Evolutionary conservation across 768 basidiomycete genomes (phyloP), one percentile per base, ranked within the genome.

Genomic region (Tulasnella sp.): DNA sequence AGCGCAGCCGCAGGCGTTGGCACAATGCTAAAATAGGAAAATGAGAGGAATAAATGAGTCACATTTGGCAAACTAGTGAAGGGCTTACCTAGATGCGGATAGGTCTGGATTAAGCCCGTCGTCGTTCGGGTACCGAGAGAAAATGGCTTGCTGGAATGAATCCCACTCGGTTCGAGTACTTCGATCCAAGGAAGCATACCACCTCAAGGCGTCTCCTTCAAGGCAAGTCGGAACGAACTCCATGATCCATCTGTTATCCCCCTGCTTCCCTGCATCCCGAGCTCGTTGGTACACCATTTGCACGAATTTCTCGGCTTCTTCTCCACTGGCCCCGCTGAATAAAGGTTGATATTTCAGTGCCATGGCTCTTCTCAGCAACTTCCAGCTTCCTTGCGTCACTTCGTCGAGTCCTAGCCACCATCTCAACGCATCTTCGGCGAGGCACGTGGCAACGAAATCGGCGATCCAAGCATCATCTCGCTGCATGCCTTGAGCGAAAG

Each of bases 401-500:
- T 74, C 40, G 21, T 74, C 74, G 0, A 74, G 40, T 16, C 8
- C 12, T 4, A 27, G 3, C 27, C 46, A 74, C 74, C 74, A 74
- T 7, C 40, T 74, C n/a, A 74, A 38, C 36, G 74, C 74, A n/a
- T 46, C n/a, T 46, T 46, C 36, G 34, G 24, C 31, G 12, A 74
- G 27, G 27, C 40, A 38, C 16, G 74, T 74, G 39, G 46, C 40
- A 5, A 21, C 40, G 74, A 42, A 74, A 44, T 74, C 40, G 36
- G 74, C 74, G 7, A 74, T 74, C 74, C 74, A 74, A 4, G 74
- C 39, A n/a, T 74, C 39, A 8, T 74, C 74, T 31, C 74, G 40
- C 46, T 74, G 74, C 8, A 31, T 40, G 74, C 74, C 74, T 24
- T 74, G 74, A n/a, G 27, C 12, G 34, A 74, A 74, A 36, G 74